Evolutionary conservation across 2,329 filamentous ascomycete species (phyloP), one percentile per base, ranked within the genome.

Genomic region (Neurospora sp.): DNA sequence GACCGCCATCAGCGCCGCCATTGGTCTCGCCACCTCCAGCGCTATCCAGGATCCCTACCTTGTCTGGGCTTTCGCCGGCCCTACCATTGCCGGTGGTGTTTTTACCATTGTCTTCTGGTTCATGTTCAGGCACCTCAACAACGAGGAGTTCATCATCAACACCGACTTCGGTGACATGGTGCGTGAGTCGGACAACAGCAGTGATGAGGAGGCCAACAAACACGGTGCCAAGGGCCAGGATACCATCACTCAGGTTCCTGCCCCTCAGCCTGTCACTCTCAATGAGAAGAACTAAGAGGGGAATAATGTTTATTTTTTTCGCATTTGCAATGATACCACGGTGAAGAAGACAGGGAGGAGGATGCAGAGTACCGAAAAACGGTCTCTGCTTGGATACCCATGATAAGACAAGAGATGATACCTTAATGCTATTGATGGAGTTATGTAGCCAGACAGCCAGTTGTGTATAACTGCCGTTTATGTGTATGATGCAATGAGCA

Each of bases 1-100:
- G 74, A 80, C 78, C 9, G 81, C 81, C 43, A 75, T 84, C 72
- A 80, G 82, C 67, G 83, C 84, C 72, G 78, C 79, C 39, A 78
- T 85, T 72, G 80, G 81, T 71, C 74, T 84, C 42, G 79, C 80
- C 52, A 78, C 79, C 70, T 80, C 83, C 17, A 79, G 80, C 4
- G 79, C 82, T 11, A 80, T 85, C 68, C 78, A 77, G 1, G 84
- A 85, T 73, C 83, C 84, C 3, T 80, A 81, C 73, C 75, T 86
- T 40, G 80, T 81, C 11, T 84, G 82, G 83, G 82, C 81, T 71
- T 83, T 84, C 72, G 82, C 81, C 58, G 83, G 80, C 39, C 79
- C 81, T 5, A 81, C 82, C 42, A 84, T 84, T 68, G 75, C 80
- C 19, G 83, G 83, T 67, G 80, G 72, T 40, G 73, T 84, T 23